These are phyloP conservation scores for Termitomyces sp. DNA, from an alignment of 768 basidiomycete species.

Conservation along the genomic window DNA sequence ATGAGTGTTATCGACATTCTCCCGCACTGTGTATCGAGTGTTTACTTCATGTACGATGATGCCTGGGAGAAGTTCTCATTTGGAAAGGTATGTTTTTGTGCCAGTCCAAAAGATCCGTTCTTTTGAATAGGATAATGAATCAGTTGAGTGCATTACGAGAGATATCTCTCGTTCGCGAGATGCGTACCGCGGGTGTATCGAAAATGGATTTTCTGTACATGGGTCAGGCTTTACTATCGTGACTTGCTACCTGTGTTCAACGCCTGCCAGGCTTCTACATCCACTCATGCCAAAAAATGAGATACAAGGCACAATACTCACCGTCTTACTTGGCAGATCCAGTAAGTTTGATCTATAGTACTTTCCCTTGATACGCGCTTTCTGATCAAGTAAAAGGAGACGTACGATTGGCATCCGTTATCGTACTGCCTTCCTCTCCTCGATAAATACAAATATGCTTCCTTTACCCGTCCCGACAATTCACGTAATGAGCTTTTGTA, in stretches of 20 bases:
- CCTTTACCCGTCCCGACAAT: slow-evolving; percentile 62
- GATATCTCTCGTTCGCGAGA: slow-evolving; percentile 68
- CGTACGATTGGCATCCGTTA: slow-evolving; percentile 73
- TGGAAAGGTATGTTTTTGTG: slow-evolving; percentile 57
- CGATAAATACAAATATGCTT: slow-evolving; percentile 64
- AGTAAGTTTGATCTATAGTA: slow-evolving; percentile 38
- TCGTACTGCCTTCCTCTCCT: slow-evolving; percentile 56
- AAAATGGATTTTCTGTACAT: slow-evolving; percentile 76
- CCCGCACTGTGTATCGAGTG: slow-evolving; percentile 76
- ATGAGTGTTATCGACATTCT: slow-evolving; percentile 89
- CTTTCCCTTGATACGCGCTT: not conserved
- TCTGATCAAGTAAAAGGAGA: slow-evolving; percentile 47
- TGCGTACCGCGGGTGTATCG: slow-evolving; percentile 62
- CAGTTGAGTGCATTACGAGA: slow-evolving; percentile 88
- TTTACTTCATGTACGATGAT: slow-evolving; percentile 87
- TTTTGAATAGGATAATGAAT: not conserved
- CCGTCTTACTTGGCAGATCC: slow-evolving; percentile 91
- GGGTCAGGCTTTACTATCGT: slow-evolving; percentile 46
- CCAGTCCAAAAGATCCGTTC: not conserved
- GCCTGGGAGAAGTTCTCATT: slow-evolving; percentile 66
- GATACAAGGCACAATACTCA: slow-evolving; percentile 89
- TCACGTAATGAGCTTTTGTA: slow-evolving; percentile 36
- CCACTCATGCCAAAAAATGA: slow-evolving; percentile 91
- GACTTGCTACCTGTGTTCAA: not conserved
- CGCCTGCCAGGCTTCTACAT: slow-evolving; percentile 80